Percentiles rank a stretch among this genome's conserved stretches.
These are phyloP conservation scores for Diutina mesorugosa DNA, from an alignment of 1,139 yeast genomes.

Conservation along the genomic window DNA sequence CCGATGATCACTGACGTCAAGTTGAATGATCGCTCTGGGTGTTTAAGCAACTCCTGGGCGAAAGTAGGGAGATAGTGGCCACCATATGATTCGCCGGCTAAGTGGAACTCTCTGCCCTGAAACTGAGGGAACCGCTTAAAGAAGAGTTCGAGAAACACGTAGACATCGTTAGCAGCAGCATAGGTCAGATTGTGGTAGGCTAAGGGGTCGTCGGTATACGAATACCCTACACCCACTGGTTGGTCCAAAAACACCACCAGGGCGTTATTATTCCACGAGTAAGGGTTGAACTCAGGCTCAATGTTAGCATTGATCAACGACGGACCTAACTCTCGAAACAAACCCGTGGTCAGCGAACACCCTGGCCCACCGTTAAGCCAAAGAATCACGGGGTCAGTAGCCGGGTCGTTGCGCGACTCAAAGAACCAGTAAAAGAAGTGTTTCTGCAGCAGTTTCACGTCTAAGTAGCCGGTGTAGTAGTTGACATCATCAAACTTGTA, in stretches of 20 bases:
- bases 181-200: constrained; percentile 54
- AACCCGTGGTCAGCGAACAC: constrained; percentile 78
- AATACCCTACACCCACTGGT: constrained; percentile 89
- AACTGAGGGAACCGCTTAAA: constrained; percentile 87
- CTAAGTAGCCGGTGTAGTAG: constrained; percentile 82
- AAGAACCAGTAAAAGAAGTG: constrained; percentile 78
- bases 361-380: constrained; percentile 95
- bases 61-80: constrained; percentile 95
- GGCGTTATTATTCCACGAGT: constrained; percentile 84
- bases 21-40: constrained; percentile 70
- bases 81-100: constrained; percentile 96
- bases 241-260: constrained; percentile 87
- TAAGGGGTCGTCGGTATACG: constrained; percentile 41
- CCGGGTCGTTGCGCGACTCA: constrained; percentile 83
- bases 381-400: constrained; percentile 68
- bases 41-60: constrained; percentile 75
- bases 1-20: constrained; percentile 86
- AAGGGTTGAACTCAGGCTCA: constrained; percentile 64
- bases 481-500: constrained; percentile 50
- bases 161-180: constrained; percentile 88
- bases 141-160: constrained; percentile 82
- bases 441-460: constrained; percentile 71
- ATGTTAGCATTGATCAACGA: constrained; percentile 54
- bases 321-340: constrained; percentile 85
- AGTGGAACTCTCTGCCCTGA: constrained; percentile 59